Evolutionary conservation across 1,284 basidiomycete genomes (phyloP), one percentile per base, ranked within the genome.

Genomic region (Hemileia vastatrix): DNA sequence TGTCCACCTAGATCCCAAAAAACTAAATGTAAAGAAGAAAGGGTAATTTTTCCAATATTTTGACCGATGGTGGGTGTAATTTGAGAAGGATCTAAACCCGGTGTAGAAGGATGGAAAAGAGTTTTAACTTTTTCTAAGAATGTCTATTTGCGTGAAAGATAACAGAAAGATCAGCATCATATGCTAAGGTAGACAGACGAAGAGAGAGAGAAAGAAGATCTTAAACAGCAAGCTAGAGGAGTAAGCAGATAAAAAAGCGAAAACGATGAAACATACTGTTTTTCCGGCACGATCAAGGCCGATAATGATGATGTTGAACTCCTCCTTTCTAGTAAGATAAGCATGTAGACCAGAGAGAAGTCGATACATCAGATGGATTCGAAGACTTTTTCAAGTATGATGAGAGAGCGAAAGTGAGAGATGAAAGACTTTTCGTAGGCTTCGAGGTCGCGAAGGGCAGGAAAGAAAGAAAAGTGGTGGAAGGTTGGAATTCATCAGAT

Each of bases 301-400:
- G 18, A 61, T 18, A 13, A 61, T 61, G 44, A 61, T 61, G 45
- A 61, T 45, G 43, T 54, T 61, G 31, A 54, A 61, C 24, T 61
- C 59, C 49, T 61, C 59, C 27, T 61, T 61, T n/a, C 59, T 32
- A 40, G 59, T 61, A 32, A 61, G 59, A 53, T 61, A 52, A 9
- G 51, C 51, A 31, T 61, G 51, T n/a, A 61, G 47, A 49, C 59
- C 59, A 33, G 59, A 61, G 23, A 61, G 51, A 6, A 61, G 27
- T 32, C 59, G 52, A 54, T 61, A 61, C 59, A 61, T 61, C 47
- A n/a, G n/a, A n/a, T n/a, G n/a, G n/a, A n/a, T n/a, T n/a, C n/a
- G n/a, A n/a, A n/a, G n/a, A n/a, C n/a, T n/a, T n/a, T n/a, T n/a
- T n/a, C n/a, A n/a, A n/a, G n/a, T n/a, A n/a, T n/a, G n/a, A n/a